Base-by-base conservation (phyloP, 768 basidiomycete genomes). In the Termitomyces sp. region DNA sequence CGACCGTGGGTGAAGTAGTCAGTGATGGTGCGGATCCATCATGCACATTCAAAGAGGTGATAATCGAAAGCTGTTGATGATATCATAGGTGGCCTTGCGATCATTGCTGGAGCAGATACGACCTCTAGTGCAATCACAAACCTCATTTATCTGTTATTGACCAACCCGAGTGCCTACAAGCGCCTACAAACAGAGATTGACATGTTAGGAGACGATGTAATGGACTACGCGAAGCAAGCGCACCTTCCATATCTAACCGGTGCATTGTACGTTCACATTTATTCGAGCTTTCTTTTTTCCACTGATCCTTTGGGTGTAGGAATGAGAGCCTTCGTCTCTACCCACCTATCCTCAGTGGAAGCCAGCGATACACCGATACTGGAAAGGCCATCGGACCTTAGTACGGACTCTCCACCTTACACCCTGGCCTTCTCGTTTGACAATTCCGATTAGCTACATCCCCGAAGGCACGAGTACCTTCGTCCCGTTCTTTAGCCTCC, bases 301-400 rank as follows among this genome's bases (percentile, higher is more conserved):
- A 44, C 40, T 51, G 4, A 60, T 28, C n/a, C 28, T 3, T 32
- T 45, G 50, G 36, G 9, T n/a, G 47, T 58, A 83, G 82, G 59
- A 81, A 81, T 42, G 82, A 83, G 58, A 68, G 74, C 1, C 67
- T 84, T 30, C 75, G 82, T 40, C 68, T 83, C 20, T 75, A 74
- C 57, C 80, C 82, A 13, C 74, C 83, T 12, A 68, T 83, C 33
- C 73, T 80, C 36, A 76, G 75, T 51, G 79, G 79, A 32, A 72
- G 74, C 46, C 78, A 79, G 58, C 77, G 82, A 33, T 69, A 69
- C 16, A 68, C 71, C 3, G 71, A 67, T 1, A 75, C 72, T 13
- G 77, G 74, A 50, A 72, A 70, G 51, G 33, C 65, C 10, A 66
- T 79, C 12, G 78, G 77, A n/a, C 58, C 70, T 52, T 68, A 73